phyloP scores from a whole-genome alignment of 495 filamentous ascomycete species.

The Aspergillus coremiiformis region DNA sequence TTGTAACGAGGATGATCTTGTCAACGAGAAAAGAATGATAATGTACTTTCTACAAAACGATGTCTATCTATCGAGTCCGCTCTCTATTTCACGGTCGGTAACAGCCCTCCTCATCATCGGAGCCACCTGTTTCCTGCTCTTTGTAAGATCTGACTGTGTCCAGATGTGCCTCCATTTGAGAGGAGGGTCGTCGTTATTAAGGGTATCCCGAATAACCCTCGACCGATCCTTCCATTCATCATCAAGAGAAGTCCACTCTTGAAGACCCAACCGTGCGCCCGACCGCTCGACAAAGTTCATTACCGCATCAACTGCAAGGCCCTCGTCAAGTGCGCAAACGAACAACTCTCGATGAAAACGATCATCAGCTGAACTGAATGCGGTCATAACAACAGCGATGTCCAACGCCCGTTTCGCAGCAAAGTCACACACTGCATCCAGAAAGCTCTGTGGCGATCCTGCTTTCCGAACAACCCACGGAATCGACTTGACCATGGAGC shows the following conservation, averaged over 20 bases:
- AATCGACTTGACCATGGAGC: constrained; percentile 61
- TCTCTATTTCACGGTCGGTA: constrained; percentile 23
- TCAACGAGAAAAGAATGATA: neutral
- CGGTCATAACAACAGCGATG: constrained; percentile 72
- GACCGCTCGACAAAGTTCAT: constrained; percentile 46
- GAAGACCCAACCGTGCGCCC: constrained; percentile 47
- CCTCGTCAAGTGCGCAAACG: constrained; percentile 49
- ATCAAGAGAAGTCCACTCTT: constrained; percentile 45
- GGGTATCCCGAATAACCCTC: constrained; percentile 24
- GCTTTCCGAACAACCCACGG: constrained; percentile 55
- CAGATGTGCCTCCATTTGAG: constrained; percentile 44
- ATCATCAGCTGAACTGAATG: constrained; percentile 35
- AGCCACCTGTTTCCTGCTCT: constrained; percentile 85
- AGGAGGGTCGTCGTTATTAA: constrained; percentile 12
- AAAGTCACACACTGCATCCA: constrained; percentile 46
- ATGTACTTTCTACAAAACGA: neutral
- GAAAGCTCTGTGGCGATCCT: constrained; percentile 31
- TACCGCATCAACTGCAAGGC: constrained; percentile 36
- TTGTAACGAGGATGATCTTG: neutral
- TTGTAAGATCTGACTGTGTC: constrained; percentile 57
- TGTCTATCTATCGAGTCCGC: neutral
- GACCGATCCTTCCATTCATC: constrained; percentile 18
- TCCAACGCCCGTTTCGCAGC: constrained; percentile 51
- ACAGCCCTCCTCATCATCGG: constrained; percentile 69
- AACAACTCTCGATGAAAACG: constrained; percentile 67